A percentile compares a stretch with the other conserved stretches of the same genome.
These are phyloP conservation scores for Castanopsis chinensis DNA, from an alignment of 306 rosid genomes.

Conservation along the genomic window DNA sequence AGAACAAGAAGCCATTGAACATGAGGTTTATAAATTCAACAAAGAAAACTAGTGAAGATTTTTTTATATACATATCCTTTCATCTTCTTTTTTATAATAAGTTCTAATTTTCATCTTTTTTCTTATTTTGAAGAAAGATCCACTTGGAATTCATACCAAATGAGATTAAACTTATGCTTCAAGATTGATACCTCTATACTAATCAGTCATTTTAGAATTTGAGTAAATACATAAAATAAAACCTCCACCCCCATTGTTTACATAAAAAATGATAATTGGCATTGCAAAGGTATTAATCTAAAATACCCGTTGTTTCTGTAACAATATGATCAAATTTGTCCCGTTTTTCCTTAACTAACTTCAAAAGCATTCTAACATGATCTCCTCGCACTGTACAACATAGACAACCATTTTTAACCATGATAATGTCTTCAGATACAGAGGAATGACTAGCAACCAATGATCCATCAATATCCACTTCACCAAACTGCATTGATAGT, in stretches of 20 bases:
- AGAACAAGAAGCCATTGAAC: neutral
- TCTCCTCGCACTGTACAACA: constrained; percentile 94
- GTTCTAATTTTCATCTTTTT: neutral
- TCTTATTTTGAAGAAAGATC: neutral
- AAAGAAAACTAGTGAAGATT: neutral
- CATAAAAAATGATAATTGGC: neutral
- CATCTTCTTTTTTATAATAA: neutral
- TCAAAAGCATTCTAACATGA: constrained; percentile 81
- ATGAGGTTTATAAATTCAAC: neutral
- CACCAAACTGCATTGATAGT: constrained; percentile 78
- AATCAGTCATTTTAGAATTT: no score
- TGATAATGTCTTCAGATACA: constrained; percentile 65
- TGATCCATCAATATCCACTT: constrained; percentile 93
- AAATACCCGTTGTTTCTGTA: constrained; percentile 81
- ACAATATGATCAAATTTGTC: constrained; percentile 87
- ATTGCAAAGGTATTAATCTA: neutral
- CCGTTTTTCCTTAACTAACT: constrained; percentile 64
- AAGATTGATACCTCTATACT: neutral
- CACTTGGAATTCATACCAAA: neutral
- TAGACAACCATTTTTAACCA: constrained; percentile 92
- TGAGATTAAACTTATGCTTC: neutral
- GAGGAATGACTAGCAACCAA: constrained; percentile 90
- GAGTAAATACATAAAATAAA: no score
- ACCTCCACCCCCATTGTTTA: no score
- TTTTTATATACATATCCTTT: neutral